phyloP scores from a whole-genome alignment of 2,329 filamentous ascomycete species.

The Nothophaeocryptopus gaeumannii region DNA sequence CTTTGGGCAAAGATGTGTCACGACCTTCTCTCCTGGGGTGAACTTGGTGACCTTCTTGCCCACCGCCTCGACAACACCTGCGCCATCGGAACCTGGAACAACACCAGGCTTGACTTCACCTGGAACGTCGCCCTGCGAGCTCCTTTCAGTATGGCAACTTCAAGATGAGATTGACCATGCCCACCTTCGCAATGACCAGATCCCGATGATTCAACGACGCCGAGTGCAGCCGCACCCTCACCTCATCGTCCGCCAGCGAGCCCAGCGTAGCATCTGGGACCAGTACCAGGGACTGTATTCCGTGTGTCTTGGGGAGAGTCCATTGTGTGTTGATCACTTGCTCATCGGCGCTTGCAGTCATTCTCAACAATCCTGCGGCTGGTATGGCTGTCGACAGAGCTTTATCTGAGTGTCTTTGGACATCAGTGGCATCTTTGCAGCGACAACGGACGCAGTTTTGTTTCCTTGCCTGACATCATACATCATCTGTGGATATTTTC shows the following conservation, averaged over 20 bases:
- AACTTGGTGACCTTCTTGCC: constrained; percentile 57
- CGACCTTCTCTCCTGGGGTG: constrained; percentile 55
- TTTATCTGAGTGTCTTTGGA: too few species aligned
- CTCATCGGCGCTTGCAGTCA: background rate
- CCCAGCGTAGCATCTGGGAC: constrained; percentile 18
- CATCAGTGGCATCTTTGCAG: too few species aligned
- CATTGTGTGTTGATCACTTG: constrained; percentile 1
- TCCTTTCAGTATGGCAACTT: background rate
- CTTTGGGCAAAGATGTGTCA: constrained; percentile 16
- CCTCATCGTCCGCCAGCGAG: constrained; percentile 18
- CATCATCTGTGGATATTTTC: too few species aligned
- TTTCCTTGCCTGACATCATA: too few species aligned
- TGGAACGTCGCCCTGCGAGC: constrained; percentile 9
- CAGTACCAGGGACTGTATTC: constrained; percentile 16
- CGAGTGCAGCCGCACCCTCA: constrained; percentile 33
- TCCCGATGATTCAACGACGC: constrained; percentile 46
- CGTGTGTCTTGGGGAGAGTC: constrained; percentile 13
- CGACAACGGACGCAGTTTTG: too few species aligned
- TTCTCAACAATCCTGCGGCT: background rate
- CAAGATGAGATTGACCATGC: background rate
- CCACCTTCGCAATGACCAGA: constrained; percentile 41
- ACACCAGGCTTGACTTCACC: constrained; percentile 7
- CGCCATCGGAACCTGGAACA: constrained; percentile 22
- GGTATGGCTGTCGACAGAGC: too few species aligned
- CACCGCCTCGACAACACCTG: constrained; percentile 51